Evolutionary conservation across 495 filamentous ascomycete genomes (phyloP).

Genomic region (Apiosordaria backusii): DNA sequence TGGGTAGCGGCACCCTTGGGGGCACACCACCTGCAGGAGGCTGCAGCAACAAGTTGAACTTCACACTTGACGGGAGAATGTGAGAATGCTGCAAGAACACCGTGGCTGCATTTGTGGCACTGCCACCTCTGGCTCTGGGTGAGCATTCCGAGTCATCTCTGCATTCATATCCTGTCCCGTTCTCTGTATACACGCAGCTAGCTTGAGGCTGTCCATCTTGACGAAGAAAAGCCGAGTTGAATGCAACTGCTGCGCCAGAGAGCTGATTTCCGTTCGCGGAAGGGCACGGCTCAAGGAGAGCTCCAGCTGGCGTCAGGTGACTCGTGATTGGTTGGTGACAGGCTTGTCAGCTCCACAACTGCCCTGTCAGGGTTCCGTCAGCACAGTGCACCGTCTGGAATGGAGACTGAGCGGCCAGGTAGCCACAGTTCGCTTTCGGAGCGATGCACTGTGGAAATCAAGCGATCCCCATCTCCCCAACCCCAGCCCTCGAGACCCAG

Average conservation of each 20-base stretch:
- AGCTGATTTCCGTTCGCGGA: constrained; percentile 11
- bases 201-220: background rate
- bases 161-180: background rate
- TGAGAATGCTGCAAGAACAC: background rate
- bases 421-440: constrained; percentile 14
- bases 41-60: constrained; percentile 22
- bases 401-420: constrained; percentile 13
- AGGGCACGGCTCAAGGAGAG: background rate
- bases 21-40: constrained; percentile 27
- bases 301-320: constrained; percentile 20
- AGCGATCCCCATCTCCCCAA: background rate
- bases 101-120: background rate
- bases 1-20: constrained; percentile 15
- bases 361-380: constrained; percentile 25
- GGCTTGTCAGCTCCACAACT: constrained; percentile 6
- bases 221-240: background rate
- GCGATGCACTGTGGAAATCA: constrained; percentile 14
- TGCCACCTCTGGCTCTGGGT: background rate
- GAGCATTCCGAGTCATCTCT: too few relatives aligned
- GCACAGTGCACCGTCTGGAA: constrained; percentile 15
- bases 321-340: constrained; percentile 3
- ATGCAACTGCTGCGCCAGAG: background rate
- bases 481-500: background rate
- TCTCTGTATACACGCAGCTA: background rate
- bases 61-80: background rate